phyloP scores from a whole-genome alignment of 768 basidiomycete genomes.

The Rubroboletus pulcherrimus region DNA sequence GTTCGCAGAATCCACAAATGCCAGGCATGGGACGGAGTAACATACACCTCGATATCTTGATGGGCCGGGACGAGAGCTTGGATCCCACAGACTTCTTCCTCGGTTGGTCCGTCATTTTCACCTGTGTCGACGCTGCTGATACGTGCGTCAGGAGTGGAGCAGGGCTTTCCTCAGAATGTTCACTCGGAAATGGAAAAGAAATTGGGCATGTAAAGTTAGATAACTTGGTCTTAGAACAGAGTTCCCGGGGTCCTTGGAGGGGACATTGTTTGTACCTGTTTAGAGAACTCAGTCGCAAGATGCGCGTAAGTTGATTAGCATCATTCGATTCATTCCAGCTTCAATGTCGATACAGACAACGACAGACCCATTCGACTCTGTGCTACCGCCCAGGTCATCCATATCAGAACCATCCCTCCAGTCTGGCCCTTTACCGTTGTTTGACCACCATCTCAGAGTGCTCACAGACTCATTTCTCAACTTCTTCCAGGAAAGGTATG shows the following conservation, averaged over 20 bases:
- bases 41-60: conserved; percentile 86
- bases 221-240: background rate
- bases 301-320: conserved; percentile 11
- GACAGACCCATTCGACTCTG: conserved; percentile 24
- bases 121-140: conserved; percentile 3
- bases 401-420: conserved; percentile 27
- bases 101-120: conserved; percentile 41
- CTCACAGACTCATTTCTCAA: conserved; percentile 69
- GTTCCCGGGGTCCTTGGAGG: conserved; percentile 8
- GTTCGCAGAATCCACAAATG: conserved; percentile 59
- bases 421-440: conserved; percentile 60
- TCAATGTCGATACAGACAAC: conserved; percentile 15
- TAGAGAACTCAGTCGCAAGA: conserved; percentile 5
- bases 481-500: conserved; percentile 85
- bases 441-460: conserved; percentile 67
- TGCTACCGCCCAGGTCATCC: conserved; percentile 21
- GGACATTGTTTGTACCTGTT: conserved; percentile 25
- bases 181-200: conserved; percentile 70
- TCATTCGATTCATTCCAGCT: conserved; percentile 1
- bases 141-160: conserved; percentile 47
- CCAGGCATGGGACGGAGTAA: conserved; percentile 66
- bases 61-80: conserved; percentile 86
- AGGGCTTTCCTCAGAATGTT: conserved; percentile 47
- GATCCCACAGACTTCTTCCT: conserved; percentile 78
- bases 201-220: conserved; percentile 37